These are phyloP conservation scores for Capsicum rhomboideum DNA, from an alignment of 257 asterid species.

Conservation along the genomic window DNA sequence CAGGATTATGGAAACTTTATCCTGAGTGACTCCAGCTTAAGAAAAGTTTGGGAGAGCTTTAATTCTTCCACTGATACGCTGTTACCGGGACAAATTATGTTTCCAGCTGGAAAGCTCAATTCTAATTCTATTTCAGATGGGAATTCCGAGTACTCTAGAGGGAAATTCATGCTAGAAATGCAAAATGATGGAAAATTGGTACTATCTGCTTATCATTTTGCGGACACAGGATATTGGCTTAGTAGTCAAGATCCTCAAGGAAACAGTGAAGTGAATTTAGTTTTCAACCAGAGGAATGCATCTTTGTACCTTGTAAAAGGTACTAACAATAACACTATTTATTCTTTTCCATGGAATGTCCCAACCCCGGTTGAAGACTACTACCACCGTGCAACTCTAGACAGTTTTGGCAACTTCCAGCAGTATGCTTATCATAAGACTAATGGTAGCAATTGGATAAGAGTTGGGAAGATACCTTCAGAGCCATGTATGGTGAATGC, in stretches of 20 bases:
- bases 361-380: neutral
- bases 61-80: neutral
- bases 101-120: neutral
- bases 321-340: neutral
- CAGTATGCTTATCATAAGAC: neutral
- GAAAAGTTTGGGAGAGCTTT: neutral
- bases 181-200: neutral
- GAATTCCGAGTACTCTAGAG: neutral
- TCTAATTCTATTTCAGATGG: neutral
- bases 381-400: neutral
- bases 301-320: neutral
- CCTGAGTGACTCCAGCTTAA: neutral
- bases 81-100: neutral
- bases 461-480: neutral
- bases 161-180: neutral
- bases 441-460: neutral
- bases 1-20: neutral
- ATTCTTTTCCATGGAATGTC: neutral
- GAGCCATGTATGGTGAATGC: slow-evolving; percentile 2
- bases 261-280: neutral
- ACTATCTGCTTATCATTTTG: neutral
- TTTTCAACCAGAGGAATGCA: neutral
- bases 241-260: neutral
- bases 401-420: neutral
- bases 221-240: neutral